phyloP scores from a whole-genome alignment of 768 basidiomycete species.

The Lentinula raphanica region DNA sequence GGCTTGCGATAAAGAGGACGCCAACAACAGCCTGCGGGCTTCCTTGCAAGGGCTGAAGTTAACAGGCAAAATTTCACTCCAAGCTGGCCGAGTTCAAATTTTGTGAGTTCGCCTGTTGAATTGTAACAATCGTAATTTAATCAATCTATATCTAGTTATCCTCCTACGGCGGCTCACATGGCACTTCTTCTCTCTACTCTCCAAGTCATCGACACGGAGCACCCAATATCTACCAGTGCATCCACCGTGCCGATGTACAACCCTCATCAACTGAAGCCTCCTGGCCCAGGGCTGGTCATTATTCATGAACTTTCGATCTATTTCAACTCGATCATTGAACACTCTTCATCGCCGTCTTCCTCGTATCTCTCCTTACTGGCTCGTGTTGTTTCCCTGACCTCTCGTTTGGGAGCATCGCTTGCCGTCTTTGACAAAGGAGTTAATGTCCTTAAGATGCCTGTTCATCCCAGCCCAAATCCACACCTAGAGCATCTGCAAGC shows the following conservation, averaged over 20 bases:
- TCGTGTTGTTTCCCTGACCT: not conserved
- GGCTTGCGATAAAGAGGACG: not conserved
- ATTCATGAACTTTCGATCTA: constrained; percentile 2
- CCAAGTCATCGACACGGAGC: not conserved
- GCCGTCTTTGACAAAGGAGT: not conserved
- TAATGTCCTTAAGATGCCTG: not conserved
- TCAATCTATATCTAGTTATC: not conserved
- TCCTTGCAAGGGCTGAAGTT: not conserved
- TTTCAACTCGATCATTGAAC: not conserved
- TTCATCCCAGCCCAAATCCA: not conserved
- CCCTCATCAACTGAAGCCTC: not conserved
- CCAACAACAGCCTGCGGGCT: not conserved
- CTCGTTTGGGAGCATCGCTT: not conserved
- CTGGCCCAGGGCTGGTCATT: not conserved
- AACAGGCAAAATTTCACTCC: not conserved
- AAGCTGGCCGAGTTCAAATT: not conserved
- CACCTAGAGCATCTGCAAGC: not conserved
- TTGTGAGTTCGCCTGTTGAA: not conserved
- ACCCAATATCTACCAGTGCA: not conserved
- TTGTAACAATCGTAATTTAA: not conserved
- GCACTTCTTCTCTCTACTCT: constrained; percentile 1
- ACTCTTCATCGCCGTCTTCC: not conserved
- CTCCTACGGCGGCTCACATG: constrained; percentile 1
- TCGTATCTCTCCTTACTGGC: constrained; percentile 1
- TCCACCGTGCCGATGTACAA: not conserved